These are phyloP conservation scores for Paracoccidioides brasiliensis DNA, from an alignment of 2,329 filamentous ascomycete genomes.

Conservation along the genomic window DNA sequence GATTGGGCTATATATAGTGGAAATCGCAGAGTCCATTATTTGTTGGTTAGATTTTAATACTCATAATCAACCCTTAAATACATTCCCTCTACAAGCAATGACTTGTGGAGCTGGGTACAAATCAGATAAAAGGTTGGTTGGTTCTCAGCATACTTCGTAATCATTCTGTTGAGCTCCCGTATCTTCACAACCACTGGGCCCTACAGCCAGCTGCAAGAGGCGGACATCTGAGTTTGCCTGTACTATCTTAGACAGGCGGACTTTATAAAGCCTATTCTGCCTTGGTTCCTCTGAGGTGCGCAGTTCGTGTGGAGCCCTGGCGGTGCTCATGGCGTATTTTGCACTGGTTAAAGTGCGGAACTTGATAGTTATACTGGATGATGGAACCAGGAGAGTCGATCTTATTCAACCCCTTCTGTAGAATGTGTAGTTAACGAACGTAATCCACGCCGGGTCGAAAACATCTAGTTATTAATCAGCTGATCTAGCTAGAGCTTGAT, in stretches of 20 bases:
- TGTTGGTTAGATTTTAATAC: not conserved
- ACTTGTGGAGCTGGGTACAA: not conserved
- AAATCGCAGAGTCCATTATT: not conserved
- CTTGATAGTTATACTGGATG: no score
- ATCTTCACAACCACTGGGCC: not conserved
- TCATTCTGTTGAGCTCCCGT: not conserved
- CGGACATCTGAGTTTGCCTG: constrained; percentile 55
- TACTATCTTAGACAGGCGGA: constrained; percentile 48
- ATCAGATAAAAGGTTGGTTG: not conserved
- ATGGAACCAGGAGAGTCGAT: no score
- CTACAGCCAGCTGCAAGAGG: constrained; percentile 51
- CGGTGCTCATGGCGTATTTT: no score
- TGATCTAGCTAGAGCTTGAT: no score
- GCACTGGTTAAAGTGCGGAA: no score
- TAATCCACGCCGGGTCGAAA: no score
- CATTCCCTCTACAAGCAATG: not conserved
- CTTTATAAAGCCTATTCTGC: constrained; percentile 49
- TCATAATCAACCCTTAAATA: not conserved
- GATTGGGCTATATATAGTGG: constrained; percentile 7
- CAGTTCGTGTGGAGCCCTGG: constrained; percentile 45
- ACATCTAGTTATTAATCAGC: no score
- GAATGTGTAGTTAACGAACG: no score
- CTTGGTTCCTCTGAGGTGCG: constrained; percentile 64
- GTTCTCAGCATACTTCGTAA: not conserved
- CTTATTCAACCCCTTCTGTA: no score